A percentile compares a stretch with the other conserved stretches of the same genome.
Conservation (phyloP, 1,284 basidiomycete genomes). For the Ganoderma multipileum region DNA sequence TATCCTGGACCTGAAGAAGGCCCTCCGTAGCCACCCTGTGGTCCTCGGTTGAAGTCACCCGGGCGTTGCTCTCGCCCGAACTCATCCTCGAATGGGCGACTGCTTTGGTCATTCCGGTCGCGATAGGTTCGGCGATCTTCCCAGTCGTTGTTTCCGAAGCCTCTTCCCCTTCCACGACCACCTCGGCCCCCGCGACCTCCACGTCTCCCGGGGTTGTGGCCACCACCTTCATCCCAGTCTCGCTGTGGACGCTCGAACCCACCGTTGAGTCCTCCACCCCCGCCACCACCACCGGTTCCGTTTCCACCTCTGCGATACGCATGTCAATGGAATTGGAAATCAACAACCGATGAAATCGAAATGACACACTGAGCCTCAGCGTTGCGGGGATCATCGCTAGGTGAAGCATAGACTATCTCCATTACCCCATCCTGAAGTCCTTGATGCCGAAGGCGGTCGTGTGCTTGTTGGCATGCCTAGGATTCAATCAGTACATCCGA, state of each 20-base stretch:
- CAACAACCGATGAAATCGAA: background rate
- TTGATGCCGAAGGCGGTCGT: slow-evolving; percentile 81
- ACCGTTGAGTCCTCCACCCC: slow-evolving; percentile 17
- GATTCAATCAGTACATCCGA: background rate
- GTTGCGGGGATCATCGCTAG: slow-evolving; percentile 53
- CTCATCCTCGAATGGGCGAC: slow-evolving; percentile 51
- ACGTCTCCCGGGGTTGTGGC: slow-evolving; percentile 25
- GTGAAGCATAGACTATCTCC: slow-evolving; percentile 91
- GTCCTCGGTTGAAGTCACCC: slow-evolving; percentile 40
- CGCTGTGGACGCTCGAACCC: slow-evolving; percentile 45
- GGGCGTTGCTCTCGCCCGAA: slow-evolving; percentile 45
- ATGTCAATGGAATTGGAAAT: background rate
- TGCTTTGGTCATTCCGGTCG: slow-evolving; percentile 43
- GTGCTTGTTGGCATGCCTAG: slow-evolving; percentile 79
- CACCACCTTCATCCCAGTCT: slow-evolving; percentile 53
- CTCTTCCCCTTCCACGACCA: slow-evolving; percentile 40
- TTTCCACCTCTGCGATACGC: slow-evolving; percentile 5
- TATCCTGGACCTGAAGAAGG: slow-evolving; percentile 38
- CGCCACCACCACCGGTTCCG: background rate
- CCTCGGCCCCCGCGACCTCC: slow-evolving; percentile 44
- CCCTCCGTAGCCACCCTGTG: slow-evolving; percentile 44
- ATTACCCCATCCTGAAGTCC: slow-evolving; percentile 86
- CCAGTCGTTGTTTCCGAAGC: slow-evolving; percentile 42
- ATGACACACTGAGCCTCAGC: slow-evolving; percentile 34
- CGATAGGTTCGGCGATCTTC: slow-evolving; percentile 56